Percentiles rank a stretch among this genome's conserved stretches.
Evolutionary conservation across 495 filamentous ascomycete species (phyloP).

Genomic region (Neurospora sp.): DNA sequence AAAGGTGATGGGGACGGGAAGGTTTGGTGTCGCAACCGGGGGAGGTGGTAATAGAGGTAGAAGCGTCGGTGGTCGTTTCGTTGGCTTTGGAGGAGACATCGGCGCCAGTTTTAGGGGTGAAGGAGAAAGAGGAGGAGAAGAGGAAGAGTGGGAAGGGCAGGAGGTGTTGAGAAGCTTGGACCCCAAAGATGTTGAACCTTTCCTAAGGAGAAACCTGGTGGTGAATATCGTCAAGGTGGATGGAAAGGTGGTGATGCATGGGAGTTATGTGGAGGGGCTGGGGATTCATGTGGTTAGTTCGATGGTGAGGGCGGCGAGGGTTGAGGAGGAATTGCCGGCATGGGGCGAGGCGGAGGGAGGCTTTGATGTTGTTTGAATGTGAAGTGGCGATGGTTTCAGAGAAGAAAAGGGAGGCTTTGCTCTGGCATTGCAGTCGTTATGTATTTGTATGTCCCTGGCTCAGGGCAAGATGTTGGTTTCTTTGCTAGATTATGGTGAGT

Average conservation of each 20-base stretch:
- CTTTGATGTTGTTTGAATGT: slow-evolving; percentile 13
- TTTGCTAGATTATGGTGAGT: not conserved
- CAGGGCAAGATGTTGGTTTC: not conserved
- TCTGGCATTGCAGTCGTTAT: not conserved
- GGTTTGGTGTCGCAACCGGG: not conserved
- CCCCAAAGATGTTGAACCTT: slow-evolving; percentile 28
- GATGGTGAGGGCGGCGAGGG: slow-evolving; percentile 25
- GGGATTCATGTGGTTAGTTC: slow-evolving; percentile 31
- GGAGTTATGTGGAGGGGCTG: slow-evolving; percentile 20
- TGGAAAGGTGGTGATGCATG: slow-evolving; percentile 17
- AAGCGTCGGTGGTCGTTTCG: not conserved
- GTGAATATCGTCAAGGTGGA: slow-evolving; percentile 24
- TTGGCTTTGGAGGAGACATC: not conserved
- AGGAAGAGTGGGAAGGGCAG: not conserved
- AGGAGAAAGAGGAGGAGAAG: not conserved
- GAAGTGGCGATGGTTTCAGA: not conserved
- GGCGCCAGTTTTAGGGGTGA: not conserved
- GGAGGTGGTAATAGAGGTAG: no score
- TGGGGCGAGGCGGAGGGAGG: slow-evolving; percentile 28
- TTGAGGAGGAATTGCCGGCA: slow-evolving; percentile 29
- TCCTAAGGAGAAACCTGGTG: slow-evolving; percentile 34
- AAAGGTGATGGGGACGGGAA: slow-evolving; percentile 14
- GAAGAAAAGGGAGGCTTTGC: no score
- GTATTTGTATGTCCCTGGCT: not conserved
- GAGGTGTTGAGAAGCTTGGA: slow-evolving; percentile 32